Evolutionary conservation across 2,329 filamentous ascomycete species (phyloP).

Genomic region (Coniella lustricola): DNA sequence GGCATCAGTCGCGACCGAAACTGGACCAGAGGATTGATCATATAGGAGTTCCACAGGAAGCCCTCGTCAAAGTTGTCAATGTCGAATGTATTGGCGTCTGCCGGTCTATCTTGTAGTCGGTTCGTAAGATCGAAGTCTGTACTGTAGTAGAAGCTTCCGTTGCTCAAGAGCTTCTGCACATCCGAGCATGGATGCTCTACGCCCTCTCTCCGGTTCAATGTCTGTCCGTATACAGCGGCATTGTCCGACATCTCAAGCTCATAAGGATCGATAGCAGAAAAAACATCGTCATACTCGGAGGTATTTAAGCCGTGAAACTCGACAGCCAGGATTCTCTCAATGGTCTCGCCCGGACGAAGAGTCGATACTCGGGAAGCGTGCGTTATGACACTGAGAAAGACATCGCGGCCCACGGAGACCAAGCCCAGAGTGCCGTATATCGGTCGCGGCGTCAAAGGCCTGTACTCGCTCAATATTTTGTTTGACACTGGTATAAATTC

Average conservation of each 20-base stretch:
- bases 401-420: conserved; percentile 74
- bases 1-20: conserved; percentile 77
- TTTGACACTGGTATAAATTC: conserved; percentile 65
- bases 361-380: conserved; percentile 71
- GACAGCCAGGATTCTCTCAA: conserved; percentile 78
- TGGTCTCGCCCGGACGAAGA: conserved; percentile 78
- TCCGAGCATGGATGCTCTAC: conserved; percentile 86
- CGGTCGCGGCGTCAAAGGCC: conserved; percentile 63
- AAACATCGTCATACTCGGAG: conserved; percentile 74
- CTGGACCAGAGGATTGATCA: conserved; percentile 87
- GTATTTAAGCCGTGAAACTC: conserved; percentile 92
- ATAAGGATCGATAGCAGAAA: conserved; percentile 42
- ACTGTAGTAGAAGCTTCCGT: conserved; percentile 96
- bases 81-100: conserved; percentile 72
- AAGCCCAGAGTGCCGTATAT: conserved; percentile 83
- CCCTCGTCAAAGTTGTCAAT: conserved; percentile 89
- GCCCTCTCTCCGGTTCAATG: conserved; percentile 59
- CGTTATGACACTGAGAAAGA: conserved; percentile 87
- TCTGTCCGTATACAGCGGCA: conserved; percentile 41
- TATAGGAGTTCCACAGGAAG: conserved; percentile 97
- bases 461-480: conserved; percentile 67
- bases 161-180: conserved; percentile 83
- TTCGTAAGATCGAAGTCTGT: conserved; percentile 97
- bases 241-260: conserved; percentile 43
- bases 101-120: conserved; percentile 76